Evolutionary conservation across 2,329 filamentous ascomycete species (phyloP).

Genomic region (Colletotrichum noveboracense): DNA sequence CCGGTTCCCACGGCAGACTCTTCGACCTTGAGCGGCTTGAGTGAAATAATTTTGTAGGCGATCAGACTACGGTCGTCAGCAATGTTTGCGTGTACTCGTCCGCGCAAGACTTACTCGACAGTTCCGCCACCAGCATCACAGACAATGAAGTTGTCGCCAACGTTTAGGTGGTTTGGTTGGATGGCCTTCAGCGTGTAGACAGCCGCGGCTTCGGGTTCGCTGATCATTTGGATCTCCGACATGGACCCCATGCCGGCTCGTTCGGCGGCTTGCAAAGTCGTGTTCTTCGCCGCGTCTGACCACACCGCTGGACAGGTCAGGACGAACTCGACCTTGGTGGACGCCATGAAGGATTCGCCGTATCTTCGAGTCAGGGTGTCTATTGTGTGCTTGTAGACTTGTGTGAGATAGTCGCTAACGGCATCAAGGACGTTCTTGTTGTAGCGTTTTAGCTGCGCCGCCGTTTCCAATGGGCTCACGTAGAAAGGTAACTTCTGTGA

Average conservation of each 20-base stretch:
- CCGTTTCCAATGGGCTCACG: slow-evolving; percentile 78
- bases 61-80: slow-evolving; percentile 60
- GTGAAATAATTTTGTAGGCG: slow-evolving; percentile 79
- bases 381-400: slow-evolving; percentile 80
- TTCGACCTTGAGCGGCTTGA: slow-evolving; percentile 74
- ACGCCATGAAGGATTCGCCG: slow-evolving; percentile 79
- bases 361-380: slow-evolving; percentile 77
- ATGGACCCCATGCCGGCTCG: slow-evolving; percentile 77
- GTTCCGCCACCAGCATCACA: slow-evolving; percentile 69
- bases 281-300: slow-evolving; percentile 86
- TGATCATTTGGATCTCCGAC: slow-evolving; percentile 78
- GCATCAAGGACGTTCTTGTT: slow-evolving; percentile 81
- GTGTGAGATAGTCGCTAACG: slow-evolving; percentile 79
- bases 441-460: slow-evolving; percentile 74
- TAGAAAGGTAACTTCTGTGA: slow-evolving; percentile 83
- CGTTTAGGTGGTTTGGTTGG: slow-evolving; percentile 73
- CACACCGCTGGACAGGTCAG: slow-evolving; percentile 84
- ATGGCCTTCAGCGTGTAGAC: slow-evolving; percentile 83
- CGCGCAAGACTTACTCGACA: slow-evolving; percentile 60
- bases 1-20: slow-evolving; percentile 83
- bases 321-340: slow-evolving; percentile 78
- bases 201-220: slow-evolving; percentile 80
- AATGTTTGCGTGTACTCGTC: not conserved
- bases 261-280: slow-evolving; percentile 78
- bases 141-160: slow-evolving; percentile 70